Conservation (phyloP, 2,329 filamentous ascomycete genomes). For the Alternaria tenuissima region DNA sequence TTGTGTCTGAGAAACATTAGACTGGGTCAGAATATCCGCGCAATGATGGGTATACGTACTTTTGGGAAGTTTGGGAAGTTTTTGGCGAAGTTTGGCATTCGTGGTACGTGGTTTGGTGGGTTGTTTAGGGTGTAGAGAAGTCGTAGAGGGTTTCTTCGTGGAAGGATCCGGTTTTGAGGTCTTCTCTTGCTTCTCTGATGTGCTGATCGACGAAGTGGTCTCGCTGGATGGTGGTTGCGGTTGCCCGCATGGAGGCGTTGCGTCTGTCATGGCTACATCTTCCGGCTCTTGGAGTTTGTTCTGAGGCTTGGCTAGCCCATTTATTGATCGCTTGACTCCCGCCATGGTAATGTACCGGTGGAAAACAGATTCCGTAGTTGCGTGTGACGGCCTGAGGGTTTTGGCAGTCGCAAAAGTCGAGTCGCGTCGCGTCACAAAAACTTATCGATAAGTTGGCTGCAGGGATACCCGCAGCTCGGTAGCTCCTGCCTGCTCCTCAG, state of each 20-base stretch:
- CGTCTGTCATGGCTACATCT: constrained; percentile 13
- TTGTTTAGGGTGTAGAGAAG: constrained; percentile 5
- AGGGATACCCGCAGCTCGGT: neutral
- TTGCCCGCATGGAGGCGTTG: constrained; percentile 26
- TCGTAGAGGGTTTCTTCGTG: constrained; percentile 3
- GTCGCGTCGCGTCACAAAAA: constrained; percentile 25
- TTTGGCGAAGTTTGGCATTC: constrained; percentile 12
- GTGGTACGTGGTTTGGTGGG: neutral
- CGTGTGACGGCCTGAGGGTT: neutral
- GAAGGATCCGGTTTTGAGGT: neutral
- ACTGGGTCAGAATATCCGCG: neutral
- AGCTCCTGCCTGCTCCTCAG: neutral
- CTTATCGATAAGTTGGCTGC: constrained; percentile 23
- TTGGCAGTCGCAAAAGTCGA: neutral
- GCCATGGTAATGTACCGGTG: constrained; percentile 17
- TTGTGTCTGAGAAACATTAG: constrained; percentile 51
- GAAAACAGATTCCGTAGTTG: neutral
- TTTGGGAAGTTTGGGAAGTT: constrained; percentile 32
- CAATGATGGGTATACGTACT: constrained; percentile 24
- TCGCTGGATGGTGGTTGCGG: constrained; percentile 20
- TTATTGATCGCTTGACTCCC: constrained; percentile 37
- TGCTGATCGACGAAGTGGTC: constrained; percentile 5
- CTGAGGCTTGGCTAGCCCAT: constrained; percentile 32
- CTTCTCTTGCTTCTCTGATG: neutral
- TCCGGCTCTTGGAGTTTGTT: neutral